Base-by-base conservation (phyloP, 352 stramenopile genomes). In the Phytophthora sojae region DNA sequence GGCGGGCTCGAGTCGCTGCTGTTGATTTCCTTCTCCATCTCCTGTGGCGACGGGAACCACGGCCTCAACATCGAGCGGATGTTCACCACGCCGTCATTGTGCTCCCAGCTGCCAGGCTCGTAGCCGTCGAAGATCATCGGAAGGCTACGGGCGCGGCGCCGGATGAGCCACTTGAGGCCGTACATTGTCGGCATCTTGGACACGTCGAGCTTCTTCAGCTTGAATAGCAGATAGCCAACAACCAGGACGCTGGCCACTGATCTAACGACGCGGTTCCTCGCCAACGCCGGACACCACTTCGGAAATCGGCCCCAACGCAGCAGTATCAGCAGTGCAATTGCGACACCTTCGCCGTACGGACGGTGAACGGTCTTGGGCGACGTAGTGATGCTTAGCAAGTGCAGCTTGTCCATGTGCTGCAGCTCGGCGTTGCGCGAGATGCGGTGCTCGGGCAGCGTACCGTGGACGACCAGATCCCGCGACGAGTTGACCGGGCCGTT, bases 11-110 rank as follows among this genome's bases (percentile, higher is more conserved):
- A 53, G 50, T 71, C 44, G 14, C 69, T 70, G 54, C 25, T 74
- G 29, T 19, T 80, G 45, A 72, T 77, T 60, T 75, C 66, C 4
- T 55, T 65, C 47, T 77, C 64, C 70, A 86, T 77, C 37, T 90
- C 72, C 50, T 80, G 69, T 12, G 82, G 80, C 26, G 80, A 80
- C 2, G 83, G 81, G 52, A 91, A 92, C 80, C 87, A 92, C 42
- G 83, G 83, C 0, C 80, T 66, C 42, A 93, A 64, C 86, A 92
- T 92, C 21, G 85, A 93, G 12, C 77, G 71, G 29, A 92, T 87
- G 58, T 94, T 94, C 9, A 95, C 87, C 1, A 79, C 78, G 5
- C 87, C 87, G 50, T 94, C 87, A 37, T 94, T 94, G 71, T 88
- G 87, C 44, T 84, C 75, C 87, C 87, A 94, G 50, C 83, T 75